Evolutionary conservation across 768 basidiomycete species (phyloP), one percentile per base, ranked within the genome.

Genomic region (Tricholoma sp.): DNA sequence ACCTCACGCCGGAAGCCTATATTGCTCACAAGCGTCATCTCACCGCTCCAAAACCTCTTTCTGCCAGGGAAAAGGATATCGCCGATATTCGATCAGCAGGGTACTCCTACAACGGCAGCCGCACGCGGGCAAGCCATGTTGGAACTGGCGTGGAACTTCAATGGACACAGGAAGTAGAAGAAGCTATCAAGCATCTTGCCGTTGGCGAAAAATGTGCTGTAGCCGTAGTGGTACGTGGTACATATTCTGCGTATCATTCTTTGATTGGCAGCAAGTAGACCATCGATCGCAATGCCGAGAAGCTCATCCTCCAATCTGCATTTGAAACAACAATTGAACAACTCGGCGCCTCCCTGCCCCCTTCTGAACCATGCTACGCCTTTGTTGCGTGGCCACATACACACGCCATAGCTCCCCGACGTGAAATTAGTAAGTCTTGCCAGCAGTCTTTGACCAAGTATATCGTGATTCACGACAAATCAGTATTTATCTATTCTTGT

Each of bases 401-500:
- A 22, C 61, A 71, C 39, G 66, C 65, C 14, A 66, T 73, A 1
- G 66, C 75, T n/a, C 66, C 74, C 1, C 74, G 73, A 29, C 80
- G 85, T 27, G 80, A 88, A 56, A 80, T 91, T 57, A 74, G 90
- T 91, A 55, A 60, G 82, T 66, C 2, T 4, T 16, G 10, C n/a
- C 11, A 24, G 14, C 43, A 57, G 27, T 6, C 32, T 34, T 32
- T 39, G 31, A 18, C 41, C 43, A 39, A 52, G 31, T 27, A 35
- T 29, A 19, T 29, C 24, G 43, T 51, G 8, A 50, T 31, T 16
- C 0, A 39, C 19, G 24, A 24, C 18, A 14, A 32, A 57, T 8
- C 60, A 93, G 89, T 90, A 51, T 94, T 94, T 71, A 89, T 97
- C 56, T 98, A 98, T 71, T 89, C 89, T 18, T 98, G 95, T 69